Evolutionary conservation across 2,329 filamentous ascomycete genomes (phyloP).

Genomic region (Beauveria sp.): DNA sequence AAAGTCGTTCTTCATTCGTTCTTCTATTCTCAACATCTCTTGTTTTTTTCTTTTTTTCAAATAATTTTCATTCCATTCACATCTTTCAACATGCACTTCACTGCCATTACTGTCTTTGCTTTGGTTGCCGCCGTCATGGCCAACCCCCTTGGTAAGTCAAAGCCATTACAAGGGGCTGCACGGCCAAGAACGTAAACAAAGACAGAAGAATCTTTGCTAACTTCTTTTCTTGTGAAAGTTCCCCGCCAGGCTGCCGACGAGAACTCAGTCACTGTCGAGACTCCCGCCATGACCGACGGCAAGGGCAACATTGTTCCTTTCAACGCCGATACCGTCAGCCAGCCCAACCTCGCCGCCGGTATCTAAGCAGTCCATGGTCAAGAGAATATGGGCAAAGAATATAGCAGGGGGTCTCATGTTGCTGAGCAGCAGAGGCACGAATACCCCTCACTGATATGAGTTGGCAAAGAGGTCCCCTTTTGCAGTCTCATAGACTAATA

Average conservation of each 20-base stretch:
- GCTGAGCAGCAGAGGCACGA: background rate
- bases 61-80: slow-evolving; percentile 12
- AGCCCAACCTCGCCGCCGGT: slow-evolving; percentile 26
- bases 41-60: background rate
- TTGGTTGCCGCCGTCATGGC: slow-evolving; percentile 41
- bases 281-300: slow-evolving; percentile 37
- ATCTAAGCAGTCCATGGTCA: slow-evolving; percentile 20
- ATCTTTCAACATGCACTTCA: slow-evolving; percentile 45
- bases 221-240: background rate
- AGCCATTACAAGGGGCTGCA: background rate
- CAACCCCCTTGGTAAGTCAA: slow-evolving; percentile 22
- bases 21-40: background rate
- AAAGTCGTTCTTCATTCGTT: background rate
- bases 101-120: slow-evolving; percentile 37
- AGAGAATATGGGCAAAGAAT: background rate
- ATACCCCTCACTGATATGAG: background rate
- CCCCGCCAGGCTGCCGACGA: slow-evolving; percentile 12
- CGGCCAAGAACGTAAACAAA: no score
- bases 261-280: slow-evolving; percentile 24
- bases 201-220: background rate
- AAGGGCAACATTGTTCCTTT: slow-evolving; percentile 37
- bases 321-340: slow-evolving; percentile 29
- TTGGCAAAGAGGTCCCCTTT: background rate
- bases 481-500: background rate
- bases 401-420: background rate